Percentiles rank a stretch among this genome's conserved stretches.
phyloP scores from a whole-genome alignment of 805 yeast genomes.

The Nakazawaea ernobii region DNA sequence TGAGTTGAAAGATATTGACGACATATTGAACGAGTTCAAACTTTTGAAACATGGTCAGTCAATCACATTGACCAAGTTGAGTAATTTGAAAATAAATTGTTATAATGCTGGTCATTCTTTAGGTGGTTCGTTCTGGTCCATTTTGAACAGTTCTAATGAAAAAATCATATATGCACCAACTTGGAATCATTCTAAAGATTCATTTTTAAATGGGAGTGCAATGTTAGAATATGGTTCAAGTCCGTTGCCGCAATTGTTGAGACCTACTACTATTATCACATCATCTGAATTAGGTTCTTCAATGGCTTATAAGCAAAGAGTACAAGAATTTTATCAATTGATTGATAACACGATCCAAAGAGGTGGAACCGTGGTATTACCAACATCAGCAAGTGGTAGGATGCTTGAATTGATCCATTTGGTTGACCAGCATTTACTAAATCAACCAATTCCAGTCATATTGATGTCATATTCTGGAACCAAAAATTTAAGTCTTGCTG shows the following conservation, averaged over 20 bases:
- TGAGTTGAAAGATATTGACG: constrained; percentile 72
- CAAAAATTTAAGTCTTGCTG: constrained; percentile 72
- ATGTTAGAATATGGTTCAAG: constrained; percentile 38
- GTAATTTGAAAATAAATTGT: constrained; percentile 67
- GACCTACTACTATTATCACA: constrained; percentile 83
- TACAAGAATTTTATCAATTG: constrained; percentile 55
- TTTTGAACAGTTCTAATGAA: constrained; percentile 66
- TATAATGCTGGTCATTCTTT: constrained; percentile 87
- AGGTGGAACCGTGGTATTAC: constrained; percentile 80
- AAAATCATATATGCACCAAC: constrained; percentile 82
- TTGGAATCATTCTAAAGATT: constrained; percentile 93
- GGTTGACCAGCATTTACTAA: constrained; percentile 60
- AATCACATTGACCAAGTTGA: constrained; percentile 51
- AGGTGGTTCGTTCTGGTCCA: constrained; percentile 87
- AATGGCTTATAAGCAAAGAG: constrained; percentile 54
- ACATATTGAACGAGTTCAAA: constrained; percentile 51
- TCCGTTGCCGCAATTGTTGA: constrained; percentile 56
- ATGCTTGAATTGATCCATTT: constrained; percentile 72
- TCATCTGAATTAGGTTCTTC: constrained; percentile 64
- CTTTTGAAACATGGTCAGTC: constrained; percentile 79
- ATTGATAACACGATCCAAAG: constrained; percentile 61
- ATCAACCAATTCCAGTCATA: constrained; percentile 63
- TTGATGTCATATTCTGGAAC: constrained; percentile 76
- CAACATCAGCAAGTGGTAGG: constrained; percentile 76
- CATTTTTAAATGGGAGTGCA: constrained; percentile 70